Percentiles rank a stretch among this genome's conserved stretches.
phyloP scores from a whole-genome alignment of 2,329 filamentous ascomycete species.

The Plenodomus lindquistii region DNA sequence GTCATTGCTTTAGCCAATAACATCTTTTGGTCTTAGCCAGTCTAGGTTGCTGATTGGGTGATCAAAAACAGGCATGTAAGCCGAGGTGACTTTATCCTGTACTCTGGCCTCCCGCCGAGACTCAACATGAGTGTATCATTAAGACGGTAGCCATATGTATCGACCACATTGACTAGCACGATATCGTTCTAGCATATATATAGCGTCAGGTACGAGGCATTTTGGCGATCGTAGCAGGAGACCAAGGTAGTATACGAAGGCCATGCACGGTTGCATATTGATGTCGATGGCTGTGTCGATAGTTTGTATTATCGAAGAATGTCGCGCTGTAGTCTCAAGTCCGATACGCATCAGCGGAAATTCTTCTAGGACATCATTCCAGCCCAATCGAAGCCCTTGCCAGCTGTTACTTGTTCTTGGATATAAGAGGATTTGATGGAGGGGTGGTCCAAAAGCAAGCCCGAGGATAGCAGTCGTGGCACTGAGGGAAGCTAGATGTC shows the following conservation, averaged over 20 bases:
- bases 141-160: constrained; percentile 15
- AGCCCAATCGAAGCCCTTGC: background rate
- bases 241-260: constrained; percentile 16
- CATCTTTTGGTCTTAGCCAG: too few species aligned
- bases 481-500: constrained; percentile 12
- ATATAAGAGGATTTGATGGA: constrained; percentile 21
- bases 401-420: background rate
- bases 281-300: constrained; percentile 4
- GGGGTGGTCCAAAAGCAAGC: constrained; percentile 22
- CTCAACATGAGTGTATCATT: constrained; percentile 14
- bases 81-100: too few species aligned
- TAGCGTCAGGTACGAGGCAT: constrained; percentile 9
- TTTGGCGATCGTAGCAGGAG: constrained; percentile 19
- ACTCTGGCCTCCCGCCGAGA: background rate
- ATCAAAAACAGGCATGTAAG: too few species aligned
- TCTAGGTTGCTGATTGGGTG: too few species aligned
- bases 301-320: background rate
- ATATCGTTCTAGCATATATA: constrained; percentile 12
- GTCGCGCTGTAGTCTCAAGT: background rate
- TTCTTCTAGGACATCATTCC: background rate
- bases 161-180: background rate
- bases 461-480: constrained; percentile 15
- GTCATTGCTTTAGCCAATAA: too few species aligned
- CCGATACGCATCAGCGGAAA: background rate
- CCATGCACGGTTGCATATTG: constrained; percentile 22